phyloP scores from a whole-genome alignment of 2,329 filamentous ascomycete species.

The Remersonia thermophila region DNA sequence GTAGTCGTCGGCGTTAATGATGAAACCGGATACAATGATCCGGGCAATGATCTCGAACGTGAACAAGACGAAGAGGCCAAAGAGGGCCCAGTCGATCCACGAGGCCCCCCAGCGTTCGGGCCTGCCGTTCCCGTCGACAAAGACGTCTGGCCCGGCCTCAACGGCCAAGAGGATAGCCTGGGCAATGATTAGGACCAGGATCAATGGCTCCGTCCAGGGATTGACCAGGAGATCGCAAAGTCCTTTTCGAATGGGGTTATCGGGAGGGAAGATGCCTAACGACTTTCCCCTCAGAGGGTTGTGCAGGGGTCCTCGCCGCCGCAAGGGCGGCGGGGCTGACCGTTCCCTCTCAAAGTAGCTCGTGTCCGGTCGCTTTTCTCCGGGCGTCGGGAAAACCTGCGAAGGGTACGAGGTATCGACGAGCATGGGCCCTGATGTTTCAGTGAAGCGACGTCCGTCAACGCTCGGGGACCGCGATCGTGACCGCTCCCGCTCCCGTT shows the following conservation, averaged over 20 bases:
- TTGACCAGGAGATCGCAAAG: constrained; percentile 80
- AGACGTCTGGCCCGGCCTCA: constrained; percentile 64
- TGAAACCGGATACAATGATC: constrained; percentile 83
- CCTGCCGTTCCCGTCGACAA: constrained; percentile 46
- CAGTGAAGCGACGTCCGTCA: constrained; percentile 38
- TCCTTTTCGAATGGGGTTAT: constrained; percentile 59
- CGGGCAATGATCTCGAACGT: constrained; percentile 74
- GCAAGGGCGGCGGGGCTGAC: constrained; percentile 19
- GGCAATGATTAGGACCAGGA: constrained; percentile 74
- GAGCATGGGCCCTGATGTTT: constrained; percentile 31
- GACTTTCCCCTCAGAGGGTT: constrained; percentile 84
- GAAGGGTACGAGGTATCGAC: constrained; percentile 41
- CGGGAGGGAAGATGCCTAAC: constrained; percentile 69
- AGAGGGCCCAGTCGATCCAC: constrained; percentile 66
- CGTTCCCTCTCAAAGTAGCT: constrained; percentile 22
- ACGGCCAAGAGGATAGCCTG: constrained; percentile 82
- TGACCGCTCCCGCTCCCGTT: constrained; percentile 23
- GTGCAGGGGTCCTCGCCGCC: constrained; percentile 28
- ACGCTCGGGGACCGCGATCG: constrained; percentile 41
- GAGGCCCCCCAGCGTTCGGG: constrained; percentile 53
- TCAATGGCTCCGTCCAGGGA: constrained; percentile 72
- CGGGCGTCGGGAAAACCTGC: constrained; percentile 30
- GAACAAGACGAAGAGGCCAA: constrained; percentile 78
- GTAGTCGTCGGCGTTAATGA: constrained; percentile 83
- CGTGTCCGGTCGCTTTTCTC: constrained; percentile 29